Base-by-base conservation (phyloP, 1,284 basidiomycete species). In the Ceratobasidium sp. region DNA sequence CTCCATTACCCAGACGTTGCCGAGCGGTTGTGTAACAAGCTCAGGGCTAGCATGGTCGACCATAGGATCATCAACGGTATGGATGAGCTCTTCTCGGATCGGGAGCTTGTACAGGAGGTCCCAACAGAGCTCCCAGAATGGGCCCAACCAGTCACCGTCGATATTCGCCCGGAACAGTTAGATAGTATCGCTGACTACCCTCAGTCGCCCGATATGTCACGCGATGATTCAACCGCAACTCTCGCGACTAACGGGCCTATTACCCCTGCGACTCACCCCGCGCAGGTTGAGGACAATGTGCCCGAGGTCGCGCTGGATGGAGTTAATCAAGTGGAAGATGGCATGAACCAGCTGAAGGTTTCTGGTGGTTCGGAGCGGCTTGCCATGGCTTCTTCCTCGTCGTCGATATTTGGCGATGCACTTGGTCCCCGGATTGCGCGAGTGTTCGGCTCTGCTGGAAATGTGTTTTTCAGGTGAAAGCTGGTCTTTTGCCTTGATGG, bases 141-240 rank as follows among this genome's bases (percentile, higher is more conserved):
- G 71, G 46, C 59, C 46, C 38, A 48, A 23, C 57, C 71, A 38
- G 46, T 74, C 26, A 62, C 61, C 13, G 33, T 75, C 46, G 73
- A 75, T n/a, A 42, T 66, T 44, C 48, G 40, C 33, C 50, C 73
- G 38, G 73, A 66, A 44, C 12, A 44, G 23, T 42, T 73, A n/a
- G 44, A 73, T 3, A 62, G 66, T 15, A 50, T 66, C 40, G 17
- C 62, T n/a, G 73, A 64, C 62, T 75, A 75, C 15, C 73, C 73
- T 2, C 61, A 66, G 40, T 75, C 73, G 20, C 73, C 73, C 20
- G 50, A 75, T 23, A 75, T 75, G 73, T 75, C 73, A 20, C 57
- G 70, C 42, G 70, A 74, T 20, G 46, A 62, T 23, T 74, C 70
- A 23, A 17, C 62, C 28, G 73, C 52, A 50, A 66, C 61, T 6